Percentiles rank a stretch among this genome's conserved stretches.
Conservation (phyloP, 192 early-diverging fungal genomes). For the Thamnidium elegans region DNA sequence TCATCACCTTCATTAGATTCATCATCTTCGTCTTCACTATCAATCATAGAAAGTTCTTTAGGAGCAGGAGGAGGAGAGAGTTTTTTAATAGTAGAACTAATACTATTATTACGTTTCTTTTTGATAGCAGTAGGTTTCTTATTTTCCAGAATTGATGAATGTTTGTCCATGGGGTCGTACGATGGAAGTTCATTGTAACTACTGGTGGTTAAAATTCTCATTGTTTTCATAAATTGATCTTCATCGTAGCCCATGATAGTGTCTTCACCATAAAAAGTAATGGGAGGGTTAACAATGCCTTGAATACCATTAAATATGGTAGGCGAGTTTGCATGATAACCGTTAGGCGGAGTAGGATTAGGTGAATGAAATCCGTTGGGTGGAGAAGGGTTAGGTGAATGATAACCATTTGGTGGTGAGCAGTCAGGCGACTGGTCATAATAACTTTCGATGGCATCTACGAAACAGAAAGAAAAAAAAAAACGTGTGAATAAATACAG, state of each 20-base stretch:
- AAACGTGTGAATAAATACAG: neutral
- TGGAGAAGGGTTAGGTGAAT: conserved; percentile 18
- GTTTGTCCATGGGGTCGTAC: neutral
- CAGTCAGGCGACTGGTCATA: conserved; percentile 18
- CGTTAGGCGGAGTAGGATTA: conserved; percentile 18
- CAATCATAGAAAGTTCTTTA: neutral
- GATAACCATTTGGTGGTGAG: conserved; percentile 14
- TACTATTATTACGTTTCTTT: neutral
- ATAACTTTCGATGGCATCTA: conserved; percentile 14
- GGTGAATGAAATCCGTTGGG: conserved; percentile 20
- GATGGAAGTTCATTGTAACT: conserved; percentile 2
- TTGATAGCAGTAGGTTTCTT: neutral
- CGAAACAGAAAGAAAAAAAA: neutral
- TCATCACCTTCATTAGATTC: neutral
- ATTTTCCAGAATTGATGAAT: neutral
- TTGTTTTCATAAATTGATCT: conserved; percentile 17
- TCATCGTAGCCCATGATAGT: conserved; percentile 9
- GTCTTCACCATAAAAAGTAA: conserved; percentile 15
- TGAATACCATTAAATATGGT: conserved; percentile 3
- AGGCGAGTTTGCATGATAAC: conserved; percentile 7
- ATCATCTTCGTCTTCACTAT: neutral
- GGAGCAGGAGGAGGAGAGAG: too few species aligned
- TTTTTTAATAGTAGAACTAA: neutral
- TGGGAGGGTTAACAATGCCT: conserved; percentile 8
- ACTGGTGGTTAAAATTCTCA: conserved; percentile 10